Base-by-base conservation (phyloP, 2,329 filamentous ascomycete species). In the Diaporthe sp. region DNA sequence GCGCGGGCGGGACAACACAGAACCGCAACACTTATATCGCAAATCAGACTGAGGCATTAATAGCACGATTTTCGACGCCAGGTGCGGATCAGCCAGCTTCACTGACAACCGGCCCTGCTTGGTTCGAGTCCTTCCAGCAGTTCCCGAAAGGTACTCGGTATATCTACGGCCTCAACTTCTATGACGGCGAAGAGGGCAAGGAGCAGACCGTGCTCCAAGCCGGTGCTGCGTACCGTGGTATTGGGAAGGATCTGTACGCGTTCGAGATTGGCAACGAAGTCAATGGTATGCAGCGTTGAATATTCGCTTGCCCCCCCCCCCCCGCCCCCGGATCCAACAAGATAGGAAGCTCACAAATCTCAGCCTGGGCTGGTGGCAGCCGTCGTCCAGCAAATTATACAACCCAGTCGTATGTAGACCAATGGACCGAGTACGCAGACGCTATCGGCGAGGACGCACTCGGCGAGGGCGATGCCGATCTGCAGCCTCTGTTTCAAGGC, bases 1-100 rank as follows among this genome's bases (percentile, higher is more conserved):
- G 75, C 74, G 63, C 80, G 77, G 44, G 80, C 77, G 17, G 78
- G 76, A 51, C 58, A 27, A 56, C 71, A 22, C 71, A 72, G 30
- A 72, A 58, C 25, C 61, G 71, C 22, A 44, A 25, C 1, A 72
- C 59, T 3, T 72, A 72, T 55, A 25, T 68, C 19, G 50, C 71
- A 35, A 72, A 65, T n/a, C 59, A 72, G 39, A 44, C 51, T 13
- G 47, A 37, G 15, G 59, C 59, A 13, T 42, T 72, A 27, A 37
- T 72, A 30, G 63, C 61, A 35, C 68, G 27, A 9, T 72, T 58
- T 12, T 65, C 51, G 6, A 72, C 37, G 17, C 59, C 71, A 37
- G 63, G 63, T 25, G 63, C 63, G 3, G 56, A 72, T 6, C 70
- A 72, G 70, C 70, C 70, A 19, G 22, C 70, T 12, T 61, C 70